Conservation (phyloP, 1,284 basidiomycete species). For the Chiua sp. region DNA sequence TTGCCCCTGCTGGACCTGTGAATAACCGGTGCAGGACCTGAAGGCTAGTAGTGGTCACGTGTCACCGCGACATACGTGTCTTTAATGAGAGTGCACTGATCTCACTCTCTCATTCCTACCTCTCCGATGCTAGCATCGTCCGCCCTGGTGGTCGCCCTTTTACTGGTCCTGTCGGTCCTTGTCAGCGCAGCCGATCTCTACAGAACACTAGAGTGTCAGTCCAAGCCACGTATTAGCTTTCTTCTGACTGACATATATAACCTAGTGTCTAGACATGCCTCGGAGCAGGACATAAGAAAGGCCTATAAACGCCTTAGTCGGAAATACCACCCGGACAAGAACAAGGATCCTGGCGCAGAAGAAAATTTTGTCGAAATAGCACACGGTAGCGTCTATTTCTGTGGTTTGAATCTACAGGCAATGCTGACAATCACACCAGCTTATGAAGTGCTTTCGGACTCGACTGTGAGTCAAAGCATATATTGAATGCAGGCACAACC, state of each 20-base stretch:
- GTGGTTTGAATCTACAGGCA: background rate
- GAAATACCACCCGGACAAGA: conserved; percentile 94
- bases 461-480: conserved; percentile 53
- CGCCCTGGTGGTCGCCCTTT: conserved; percentile 41
- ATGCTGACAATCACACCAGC: conserved; percentile 51
- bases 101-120: conserved; percentile 5
- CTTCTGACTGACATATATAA: conserved; percentile 31
- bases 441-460: conserved; percentile 91
- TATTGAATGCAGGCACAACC: background rate
- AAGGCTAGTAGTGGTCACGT: conserved; percentile 29
- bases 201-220: conserved; percentile 76
- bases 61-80: conserved; percentile 36
- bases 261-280: conserved; percentile 80
- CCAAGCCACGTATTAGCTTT: conserved; percentile 39
- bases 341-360: conserved; percentile 82
- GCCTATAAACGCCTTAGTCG: conserved; percentile 92
- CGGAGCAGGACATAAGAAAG: conserved; percentile 87
- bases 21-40: too few species aligned
- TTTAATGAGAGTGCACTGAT: conserved; percentile 5
- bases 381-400: conserved; percentile 61
- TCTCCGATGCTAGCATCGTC: conserved; percentile 33
- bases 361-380: conserved; percentile 90
- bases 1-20: too few species aligned
- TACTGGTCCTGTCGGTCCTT: conserved; percentile 52
- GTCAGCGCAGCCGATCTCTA: conserved; percentile 74